Evolutionary conservation across 768 basidiomycete species (phyloP).

Genomic region (Boletus subcaerulescens): DNA sequence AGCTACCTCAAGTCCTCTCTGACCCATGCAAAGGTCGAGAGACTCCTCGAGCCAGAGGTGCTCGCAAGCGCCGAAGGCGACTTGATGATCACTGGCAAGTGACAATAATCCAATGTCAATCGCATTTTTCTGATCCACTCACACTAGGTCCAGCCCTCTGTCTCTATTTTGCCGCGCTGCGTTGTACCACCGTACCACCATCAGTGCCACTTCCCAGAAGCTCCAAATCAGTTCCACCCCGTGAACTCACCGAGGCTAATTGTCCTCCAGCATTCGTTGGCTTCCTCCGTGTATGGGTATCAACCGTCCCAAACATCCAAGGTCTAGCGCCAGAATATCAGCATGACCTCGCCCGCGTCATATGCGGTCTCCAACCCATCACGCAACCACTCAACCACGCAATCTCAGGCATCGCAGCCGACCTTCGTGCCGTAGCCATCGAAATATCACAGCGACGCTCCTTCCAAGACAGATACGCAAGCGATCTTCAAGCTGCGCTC

Average conservation of each 20-base stretch:
- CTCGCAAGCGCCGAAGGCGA: constrained; percentile 78
- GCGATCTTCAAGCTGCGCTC: constrained; percentile 75
- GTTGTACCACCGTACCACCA: constrained; percentile 72
- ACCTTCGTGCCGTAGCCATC: constrained; percentile 81
- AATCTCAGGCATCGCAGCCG: constrained; percentile 66
- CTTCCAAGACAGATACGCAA: constrained; percentile 76
- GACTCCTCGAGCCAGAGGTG: constrained; percentile 66
- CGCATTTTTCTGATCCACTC: not conserved
- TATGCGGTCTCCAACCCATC: constrained; percentile 58
- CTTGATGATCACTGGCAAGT: constrained; percentile 79
- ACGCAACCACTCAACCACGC: constrained; percentile 38
- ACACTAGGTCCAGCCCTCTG: constrained; percentile 70
- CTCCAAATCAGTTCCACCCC: constrained; percentile 44
- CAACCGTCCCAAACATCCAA: constrained; percentile 64
- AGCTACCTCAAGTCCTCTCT: constrained; percentile 77
- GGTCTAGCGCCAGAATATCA: constrained; percentile 58
- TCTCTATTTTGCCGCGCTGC: constrained; percentile 80
- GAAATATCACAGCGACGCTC: constrained; percentile 83
- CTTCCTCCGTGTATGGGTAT: constrained; percentile 73
- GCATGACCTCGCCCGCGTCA: constrained; percentile 79
- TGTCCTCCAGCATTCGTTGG: constrained; percentile 67
- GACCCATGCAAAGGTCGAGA: constrained; percentile 73
- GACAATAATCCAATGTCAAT: constrained; percentile 12
- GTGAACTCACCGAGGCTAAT: constrained; percentile 61
- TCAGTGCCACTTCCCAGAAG: constrained; percentile 74